Base-by-base conservation (phyloP, 2,329 filamentous ascomycete species). In the Arthrobotrys entomopaga region DNA sequence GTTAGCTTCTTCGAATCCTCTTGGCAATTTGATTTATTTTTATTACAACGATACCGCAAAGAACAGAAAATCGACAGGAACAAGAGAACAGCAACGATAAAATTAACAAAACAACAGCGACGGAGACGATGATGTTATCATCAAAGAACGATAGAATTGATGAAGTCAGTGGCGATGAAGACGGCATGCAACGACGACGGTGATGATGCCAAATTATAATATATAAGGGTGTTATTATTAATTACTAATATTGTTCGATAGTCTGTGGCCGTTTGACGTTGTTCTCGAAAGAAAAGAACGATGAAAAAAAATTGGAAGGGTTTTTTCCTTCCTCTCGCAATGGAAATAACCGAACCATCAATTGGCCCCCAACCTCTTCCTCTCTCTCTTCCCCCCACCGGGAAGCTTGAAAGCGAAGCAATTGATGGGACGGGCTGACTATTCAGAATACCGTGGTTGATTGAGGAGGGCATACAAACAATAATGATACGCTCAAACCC, bases 211-310 rank as follows among this genome's bases (percentile, higher is more conserved):
- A 38, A 50, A 20, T n/a, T n/a, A n/a, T n/a, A n/a, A n/a, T n/a
- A n/a, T 19, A 52, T 54, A 54, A 11, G n/a, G 7, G 15, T 20
- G 46, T 42, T 40, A 42, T 46, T 42, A 67, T 64, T 67, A 57
- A 67, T 64, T 67, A 57, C 26, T 66, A 66, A 66, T 61, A 53
- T 49, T 29, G 59, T 49, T 29, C 46, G 43, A 54, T 70, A 24
- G 26, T 34, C 56, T 59, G 22, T 22, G 38, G 63, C 43, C 42
- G 64, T 63, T 70, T 70, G 26, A 63, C 52, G 58, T 63, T 54
- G 50, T 70, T 63, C 61, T 52, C 65, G 67, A 70, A n/a, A 43
- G 43, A 26, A 40, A 63, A 49, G 15, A 20, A 61, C 29, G 43
- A 50, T 42, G 20, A 42, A 65, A 52, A 58, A 50, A 58, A 22